A percentile compares a stretch with the other conserved stretches of the same genome.
phyloP scores from a whole-genome alignment of 2,329 filamentous ascomycete species.

The Ophiostoma himal-ulmi region DNA sequence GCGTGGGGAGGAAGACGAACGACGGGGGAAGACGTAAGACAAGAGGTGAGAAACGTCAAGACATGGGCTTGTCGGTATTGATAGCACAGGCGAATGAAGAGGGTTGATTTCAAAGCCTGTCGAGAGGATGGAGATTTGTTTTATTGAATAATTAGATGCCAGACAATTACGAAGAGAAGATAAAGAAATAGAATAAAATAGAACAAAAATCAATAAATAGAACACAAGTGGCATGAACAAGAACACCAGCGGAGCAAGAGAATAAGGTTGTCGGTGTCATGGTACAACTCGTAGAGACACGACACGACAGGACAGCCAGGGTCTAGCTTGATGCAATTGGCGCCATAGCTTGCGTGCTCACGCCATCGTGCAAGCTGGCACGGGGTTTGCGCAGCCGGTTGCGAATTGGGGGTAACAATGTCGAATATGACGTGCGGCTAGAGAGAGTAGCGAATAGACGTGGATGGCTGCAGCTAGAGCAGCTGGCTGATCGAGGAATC shows the following conservation, averaged over 20 bases:
- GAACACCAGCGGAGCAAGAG: not conserved
- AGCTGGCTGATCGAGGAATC: not conserved
- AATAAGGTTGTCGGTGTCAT: not conserved
- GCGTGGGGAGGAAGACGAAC: not conserved
- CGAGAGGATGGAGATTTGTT: not conserved
- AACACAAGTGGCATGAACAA: too few species aligned
- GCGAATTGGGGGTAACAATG: conserved; percentile 20
- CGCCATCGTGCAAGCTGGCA: conserved; percentile 19
- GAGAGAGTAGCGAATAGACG: not conserved
- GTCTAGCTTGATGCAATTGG: conserved; percentile 21
- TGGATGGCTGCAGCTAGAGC: not conserved
- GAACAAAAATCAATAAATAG: too few species aligned
- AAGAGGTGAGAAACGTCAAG: not conserved
- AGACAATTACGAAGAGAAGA: too few species aligned
- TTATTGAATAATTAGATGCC: too few species aligned
- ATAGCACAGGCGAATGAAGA: not conserved
- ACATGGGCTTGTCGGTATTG: too few species aligned
- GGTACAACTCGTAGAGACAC: too few species aligned
- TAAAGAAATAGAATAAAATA: not conserved
- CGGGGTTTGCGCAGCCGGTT: conserved; percentile 19
- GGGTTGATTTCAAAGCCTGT: not conserved
- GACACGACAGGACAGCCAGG: not conserved
- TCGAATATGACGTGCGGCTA: conserved; percentile 10
- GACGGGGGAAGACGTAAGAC: conserved; percentile 5
- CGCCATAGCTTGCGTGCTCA: conserved; percentile 22